Base-by-base conservation (phyloP, 2,329 filamentous ascomycete genomes). In the Coniochaeta ligniaria region DNA sequence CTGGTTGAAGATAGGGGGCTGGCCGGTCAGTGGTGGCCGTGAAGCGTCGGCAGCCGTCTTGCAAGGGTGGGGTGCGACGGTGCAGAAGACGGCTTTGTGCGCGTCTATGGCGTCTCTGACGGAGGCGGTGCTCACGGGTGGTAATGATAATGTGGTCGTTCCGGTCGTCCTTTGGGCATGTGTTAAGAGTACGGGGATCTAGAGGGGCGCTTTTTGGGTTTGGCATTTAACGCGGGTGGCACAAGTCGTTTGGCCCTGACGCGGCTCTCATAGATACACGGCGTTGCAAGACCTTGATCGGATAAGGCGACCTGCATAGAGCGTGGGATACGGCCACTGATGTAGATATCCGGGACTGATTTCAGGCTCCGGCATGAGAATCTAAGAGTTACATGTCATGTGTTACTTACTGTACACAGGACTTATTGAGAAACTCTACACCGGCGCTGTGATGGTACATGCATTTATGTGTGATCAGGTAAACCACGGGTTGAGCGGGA, bases 71-170 rank as follows among this genome's bases (percentile, higher is more conserved):
- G 72, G 86, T 61, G 73, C 86, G 56, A 86, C 90, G 24, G 78
- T 87, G 65, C 85, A 86, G 5, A 95, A 94, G 70, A 86, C 89
- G 12, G 78, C 80, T 5, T 70, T 90, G 56, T 96, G 92, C 65
- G 92, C 90, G 7, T 82, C 83, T 47, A 84, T 92, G 61, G 91
- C 93, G 31, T 97, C 93, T 74, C 80, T 97, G 66, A 96, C 95
- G 59, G 95, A 99, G 77, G 93, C 95, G 28, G 94, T 97, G 55
- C 77, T 99, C 64, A 98, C 95, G 16, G 95, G 95, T 2, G 95
- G 94, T 33, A 99, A 99, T 74, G 95, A 99, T 80, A 99, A 99
- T 79, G 95, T 99, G 20, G 88, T 98, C 64, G 94, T 98, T 64
- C 95, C 95, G 4, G 86, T 99, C 61, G 87, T 96, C 58, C 76